Conservation (phyloP, 495 filamentous ascomycete species). For the Entonaema liquescens region DNA sequence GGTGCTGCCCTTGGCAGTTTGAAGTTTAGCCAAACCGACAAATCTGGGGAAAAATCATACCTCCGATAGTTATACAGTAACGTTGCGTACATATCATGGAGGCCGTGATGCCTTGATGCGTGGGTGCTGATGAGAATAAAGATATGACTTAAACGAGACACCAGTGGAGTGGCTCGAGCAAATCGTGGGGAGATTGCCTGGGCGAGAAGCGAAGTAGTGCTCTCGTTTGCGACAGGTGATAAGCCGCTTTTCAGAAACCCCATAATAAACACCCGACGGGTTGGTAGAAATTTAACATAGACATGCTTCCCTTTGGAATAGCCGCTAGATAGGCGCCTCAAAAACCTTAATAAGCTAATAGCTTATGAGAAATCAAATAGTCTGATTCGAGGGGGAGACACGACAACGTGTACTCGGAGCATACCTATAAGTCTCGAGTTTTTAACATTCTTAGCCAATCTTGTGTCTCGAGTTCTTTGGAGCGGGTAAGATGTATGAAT, state of each 20-base stretch:
- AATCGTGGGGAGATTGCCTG: constrained; percentile 25
- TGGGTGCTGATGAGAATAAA: constrained; percentile 6
- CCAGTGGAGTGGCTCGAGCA: constrained; percentile 33
- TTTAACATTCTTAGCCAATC: constrained; percentile 20
- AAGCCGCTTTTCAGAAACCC: constrained; percentile 10
- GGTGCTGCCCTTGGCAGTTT: constrained; percentile 40
- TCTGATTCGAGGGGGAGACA: constrained; percentile 25
- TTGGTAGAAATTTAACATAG: constrained; percentile 20
- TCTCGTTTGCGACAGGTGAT: constrained; percentile 14
- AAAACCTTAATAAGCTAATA: constrained; percentile 11
- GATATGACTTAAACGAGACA: constrained; percentile 23
- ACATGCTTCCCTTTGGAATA: constrained; percentile 14
- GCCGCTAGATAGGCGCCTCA: constrained; percentile 11
- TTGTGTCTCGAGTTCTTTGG: not conserved
- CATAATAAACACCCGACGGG: constrained; percentile 17
- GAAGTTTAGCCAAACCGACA: constrained; percentile 44
- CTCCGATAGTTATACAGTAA: constrained; percentile 35
- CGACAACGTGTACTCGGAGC: constrained; percentile 27
- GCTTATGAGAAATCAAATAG: constrained; percentile 21
- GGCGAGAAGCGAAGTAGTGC: constrained; percentile 15
- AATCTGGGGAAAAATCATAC: constrained; percentile 40
- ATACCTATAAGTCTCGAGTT: constrained; percentile 7
- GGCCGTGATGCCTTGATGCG: constrained; percentile 18
- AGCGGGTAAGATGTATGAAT: constrained; percentile 19
- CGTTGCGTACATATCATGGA: constrained; percentile 38